phyloP scores from a whole-genome alignment of 441 rosid species.

The Mallotus japonicus region DNA sequence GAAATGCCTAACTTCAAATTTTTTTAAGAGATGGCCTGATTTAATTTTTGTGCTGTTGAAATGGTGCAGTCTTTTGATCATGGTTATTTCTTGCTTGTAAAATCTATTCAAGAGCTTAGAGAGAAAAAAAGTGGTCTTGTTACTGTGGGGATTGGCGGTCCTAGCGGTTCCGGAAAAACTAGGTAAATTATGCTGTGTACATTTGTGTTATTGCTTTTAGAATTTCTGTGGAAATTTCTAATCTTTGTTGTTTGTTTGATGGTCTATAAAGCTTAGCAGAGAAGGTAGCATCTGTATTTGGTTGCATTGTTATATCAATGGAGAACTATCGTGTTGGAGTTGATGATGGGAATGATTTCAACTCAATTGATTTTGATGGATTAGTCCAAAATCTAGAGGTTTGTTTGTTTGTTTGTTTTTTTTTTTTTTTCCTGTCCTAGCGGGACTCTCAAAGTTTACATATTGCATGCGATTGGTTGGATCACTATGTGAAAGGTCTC shows the following conservation, averaged over 20 bases:
- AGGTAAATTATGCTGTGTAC: slow-evolving; percentile 46
- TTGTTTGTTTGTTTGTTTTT: slow-evolving; percentile 6
- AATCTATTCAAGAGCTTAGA: slow-evolving; percentile 94
- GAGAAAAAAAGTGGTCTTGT: slow-evolving; percentile 86
- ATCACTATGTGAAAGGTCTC: slow-evolving; percentile 6
- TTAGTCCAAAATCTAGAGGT: slow-evolving; percentile 86
- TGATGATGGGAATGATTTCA: slow-evolving; percentile 86
- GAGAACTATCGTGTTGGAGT: slow-evolving; percentile 78
- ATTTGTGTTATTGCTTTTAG: slow-evolving; percentile 15
- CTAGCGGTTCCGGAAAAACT: slow-evolving; percentile 95
- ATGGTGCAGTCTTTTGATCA: slow-evolving; percentile 79
- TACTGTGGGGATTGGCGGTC: slow-evolving; percentile 94
- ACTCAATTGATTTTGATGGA: slow-evolving; percentile 83
- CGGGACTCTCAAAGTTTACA: slow-evolving; percentile 9
- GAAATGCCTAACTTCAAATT: slow-evolving; percentile 5
- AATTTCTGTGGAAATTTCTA: slow-evolving; percentile 5
- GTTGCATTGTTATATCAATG: slow-evolving; percentile 91
- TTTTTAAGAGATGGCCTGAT: neutral
- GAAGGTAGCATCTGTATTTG: slow-evolving; percentile 95
- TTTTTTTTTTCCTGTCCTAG: slow-evolving; percentile 13
- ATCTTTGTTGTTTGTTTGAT: slow-evolving; percentile 29
- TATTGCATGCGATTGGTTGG: slow-evolving; percentile 5
- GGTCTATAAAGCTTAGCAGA: slow-evolving; percentile 75
- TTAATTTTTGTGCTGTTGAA: slow-evolving; percentile 14
- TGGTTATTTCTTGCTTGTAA: slow-evolving; percentile 81